Evolutionary conservation across 2,329 filamentous ascomycete genomes (phyloP), one percentile per base, ranked within the genome.

Genomic region (Mycosphaerelloides madeirae): DNA sequence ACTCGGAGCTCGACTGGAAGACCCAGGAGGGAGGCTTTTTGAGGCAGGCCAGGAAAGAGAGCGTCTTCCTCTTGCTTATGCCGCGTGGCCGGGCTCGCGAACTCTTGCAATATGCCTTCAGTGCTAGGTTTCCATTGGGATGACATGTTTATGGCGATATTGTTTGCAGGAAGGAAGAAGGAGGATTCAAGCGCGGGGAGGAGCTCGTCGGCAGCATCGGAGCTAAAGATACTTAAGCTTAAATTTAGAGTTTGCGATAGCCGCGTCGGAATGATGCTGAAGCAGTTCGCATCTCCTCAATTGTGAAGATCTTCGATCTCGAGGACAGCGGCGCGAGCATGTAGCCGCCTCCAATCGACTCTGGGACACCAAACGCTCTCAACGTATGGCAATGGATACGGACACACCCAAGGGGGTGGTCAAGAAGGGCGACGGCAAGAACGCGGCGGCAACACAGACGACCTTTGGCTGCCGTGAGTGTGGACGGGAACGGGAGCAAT

Each of bases 381-480:
- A n/a, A n/a, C n/a, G n/a, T n/a, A 64, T 63, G 40, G 62, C 61
- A 38, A 63, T 65, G 42, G 58, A 67, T n/a, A 46, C 51, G 28
- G 59, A 68, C 48, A 64, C 68, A 43, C 66, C 70, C 48, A 72
- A 71, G 57, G 57, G 71, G 36, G 48, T 58, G 32, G 65, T 63
- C 56, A 64, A 64, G 50, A 54, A 49, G 34, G 54, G 57, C 31
- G 56, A 60, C 32, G 53, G 63, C 14, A 71, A 71, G 60, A 68
- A 62, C n/a, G 48, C 55, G 3, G 52, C 31, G 3, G 44, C 57
- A 46, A 63, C 64, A 29, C 54, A 55, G 41, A 53, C 52, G 12
- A 38, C 39, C 3, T 55, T 49, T 31, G 52, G 52, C 12, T 55
- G 44, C 28, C 29, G 51, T 57, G 34, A 50, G 51, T 44, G n/a